These are phyloP conservation scores for Arxiozyma heterogenica DNA, from an alignment of 1,139 yeast species.

Conservation along the genomic window DNA sequence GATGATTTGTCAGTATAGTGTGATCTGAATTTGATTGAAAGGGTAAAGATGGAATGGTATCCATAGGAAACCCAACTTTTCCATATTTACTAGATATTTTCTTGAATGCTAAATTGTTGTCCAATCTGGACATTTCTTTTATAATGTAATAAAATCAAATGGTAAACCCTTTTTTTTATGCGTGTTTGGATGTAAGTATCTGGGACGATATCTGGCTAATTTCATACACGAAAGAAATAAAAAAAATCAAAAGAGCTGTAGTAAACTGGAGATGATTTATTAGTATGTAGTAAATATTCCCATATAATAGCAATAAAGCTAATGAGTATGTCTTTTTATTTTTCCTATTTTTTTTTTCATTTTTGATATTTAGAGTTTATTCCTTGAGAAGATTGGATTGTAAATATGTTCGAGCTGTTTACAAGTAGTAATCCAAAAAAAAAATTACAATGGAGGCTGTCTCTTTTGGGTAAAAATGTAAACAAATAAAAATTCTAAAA, in stretches of 20 bases:
- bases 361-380: too few species aligned
- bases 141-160: too few species aligned
- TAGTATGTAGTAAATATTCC: too few species aligned
- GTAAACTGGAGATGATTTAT: too few species aligned
- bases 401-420: neutral
- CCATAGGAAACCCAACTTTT: neutral
- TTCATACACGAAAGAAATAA: too few species aligned
- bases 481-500: neutral
- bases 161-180: too few species aligned
- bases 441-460: neutral
- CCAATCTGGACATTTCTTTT: neutral
- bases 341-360: too few species aligned
- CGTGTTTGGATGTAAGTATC: too few species aligned
- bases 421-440: neutral
- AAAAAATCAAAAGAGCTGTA: too few species aligned
- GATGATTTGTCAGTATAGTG: neutral
- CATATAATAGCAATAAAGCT: too few species aligned
- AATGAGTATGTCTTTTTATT: too few species aligned
- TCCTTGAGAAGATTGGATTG: neutral
- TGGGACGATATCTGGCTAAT: too few species aligned
- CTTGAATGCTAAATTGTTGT: neutral
- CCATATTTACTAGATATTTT: neutral
- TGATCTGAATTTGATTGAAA: neutral
- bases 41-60: neutral
- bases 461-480: neutral